Evolutionary conservation across 495 filamentous ascomycete species (phyloP), one percentile per base, ranked within the genome.

Genomic region (Pyrenopolyporus hunteri): DNA sequence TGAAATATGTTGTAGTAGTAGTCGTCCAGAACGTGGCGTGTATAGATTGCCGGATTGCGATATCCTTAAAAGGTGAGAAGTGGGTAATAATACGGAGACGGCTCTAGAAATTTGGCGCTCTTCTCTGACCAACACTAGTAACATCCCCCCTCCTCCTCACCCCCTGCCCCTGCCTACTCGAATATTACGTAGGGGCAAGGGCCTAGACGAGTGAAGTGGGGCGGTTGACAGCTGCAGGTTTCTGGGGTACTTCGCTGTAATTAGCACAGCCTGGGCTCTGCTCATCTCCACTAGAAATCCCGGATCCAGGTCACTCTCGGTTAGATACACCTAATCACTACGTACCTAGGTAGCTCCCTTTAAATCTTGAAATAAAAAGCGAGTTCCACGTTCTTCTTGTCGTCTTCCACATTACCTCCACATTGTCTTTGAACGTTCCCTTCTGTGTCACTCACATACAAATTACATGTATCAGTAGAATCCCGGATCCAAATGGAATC

Each of bases 21-120:
- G 37, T 57, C 47, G 36, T 49, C 36, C 7, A 58, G 1, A 20
- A 50, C 35, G 55, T 65, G 51, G 57, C 63, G 63, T 66, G 63
- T 32, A 59, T 60, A 60, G 16, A 66, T 66, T 57, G 57, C 45
- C 26, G 39, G 47, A 66, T 66, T 56, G 63, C 63, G 57, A 66
- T 37, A 65, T 65, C 46, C 47, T 22, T n/a, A n/a, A n/a, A n/a
- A n/a, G n/a, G n/a, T n/a, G n/a, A n/a, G n/a, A 46, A 16, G 28
- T 45, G 31, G 31, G 13, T 33, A n/a, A n/a, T n/a, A n/a, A n/a
- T 33, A 33, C 25, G 31, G 39, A n/a, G 42, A 31, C 39, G 53
- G 19, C 52, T 35, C 7, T 4, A 10, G 28, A 10, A 14, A 29
- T 28, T 6, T 37, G 9, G 4, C 13, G 31, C 3, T 33, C 44